A percentile compares a stretch with the other conserved stretches of the same genome.
Evolutionary conservation across 148 eudicot species (phyloP).

Genomic region (Fallopia convolvulus): DNA sequence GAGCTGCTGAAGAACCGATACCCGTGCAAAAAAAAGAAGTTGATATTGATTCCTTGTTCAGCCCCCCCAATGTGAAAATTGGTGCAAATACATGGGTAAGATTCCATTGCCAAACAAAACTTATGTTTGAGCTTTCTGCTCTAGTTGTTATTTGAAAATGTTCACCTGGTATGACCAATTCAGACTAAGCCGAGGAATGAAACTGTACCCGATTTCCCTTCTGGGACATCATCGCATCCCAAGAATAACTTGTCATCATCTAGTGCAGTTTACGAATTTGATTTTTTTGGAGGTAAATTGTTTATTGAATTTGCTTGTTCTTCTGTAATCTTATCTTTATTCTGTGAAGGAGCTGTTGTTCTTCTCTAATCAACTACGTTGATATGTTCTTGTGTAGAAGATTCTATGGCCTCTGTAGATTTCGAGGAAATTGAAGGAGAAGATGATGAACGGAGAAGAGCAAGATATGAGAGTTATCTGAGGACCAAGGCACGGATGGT

Average conservation of each 20-base stretch:
- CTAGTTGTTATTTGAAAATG: constrained; percentile 1
- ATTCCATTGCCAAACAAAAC: not conserved
- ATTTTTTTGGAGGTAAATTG: constrained; percentile 61
- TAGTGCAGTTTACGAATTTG: constrained; percentile 41
- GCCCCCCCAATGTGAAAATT: not conserved
- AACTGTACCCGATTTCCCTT: constrained; percentile 21
- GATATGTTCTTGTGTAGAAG: constrained; percentile 20
- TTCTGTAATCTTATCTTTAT: constrained; percentile 1
- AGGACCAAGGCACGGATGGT: constrained; percentile 61
- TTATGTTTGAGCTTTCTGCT: not conserved
- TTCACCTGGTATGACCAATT: not conserved
- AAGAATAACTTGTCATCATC: constrained; percentile 28
- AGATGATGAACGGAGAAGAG: constrained; percentile 61
- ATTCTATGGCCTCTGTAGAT: constrained; percentile 37
- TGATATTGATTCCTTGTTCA: constrained; percentile 11
- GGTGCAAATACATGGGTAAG: constrained; percentile 6
- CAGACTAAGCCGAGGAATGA: constrained; percentile 15
- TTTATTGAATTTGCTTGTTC: constrained; percentile 1
- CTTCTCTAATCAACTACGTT: not conserved
- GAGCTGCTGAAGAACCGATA: not conserved
- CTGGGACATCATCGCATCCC: constrained; percentile 18
- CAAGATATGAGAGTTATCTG: constrained; percentile 44
- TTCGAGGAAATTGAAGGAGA: constrained; percentile 79
- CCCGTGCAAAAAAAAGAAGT: not conserved
- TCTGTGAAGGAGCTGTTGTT: not conserved